Conservation (phyloP, 139 green algal genomes). For the Chlamydomonas urium region DNA sequence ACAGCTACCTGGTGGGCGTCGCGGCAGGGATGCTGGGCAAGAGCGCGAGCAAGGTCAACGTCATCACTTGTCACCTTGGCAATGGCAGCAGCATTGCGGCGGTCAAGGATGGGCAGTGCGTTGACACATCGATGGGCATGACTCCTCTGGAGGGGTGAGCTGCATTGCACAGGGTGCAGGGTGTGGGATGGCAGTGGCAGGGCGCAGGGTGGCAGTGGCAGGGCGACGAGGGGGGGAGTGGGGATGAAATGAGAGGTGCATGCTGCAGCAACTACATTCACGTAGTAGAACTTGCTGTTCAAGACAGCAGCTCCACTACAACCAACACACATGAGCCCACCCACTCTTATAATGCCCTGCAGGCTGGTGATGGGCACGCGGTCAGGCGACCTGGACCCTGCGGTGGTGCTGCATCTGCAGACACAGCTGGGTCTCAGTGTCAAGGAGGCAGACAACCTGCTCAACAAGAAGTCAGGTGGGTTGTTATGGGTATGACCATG, state of each 20-base stretch:
- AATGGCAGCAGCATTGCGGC: slow-evolving; percentile 72
- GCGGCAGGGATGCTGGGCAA: slow-evolving; percentile 58
- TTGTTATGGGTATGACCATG: no score
- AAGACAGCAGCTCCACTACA: no score
- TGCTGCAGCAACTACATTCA: no score
- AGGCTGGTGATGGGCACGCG: slow-evolving; percentile 68
- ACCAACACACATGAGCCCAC: neutral
- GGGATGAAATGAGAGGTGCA: no score
- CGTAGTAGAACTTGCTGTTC: no score
- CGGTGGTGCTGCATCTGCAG: slow-evolving; percentile 50
- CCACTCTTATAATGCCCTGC: neutral
- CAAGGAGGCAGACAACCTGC: slow-evolving; percentile 43
- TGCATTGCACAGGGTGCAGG: no score
- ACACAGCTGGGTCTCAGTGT: slow-evolving; percentile 28
- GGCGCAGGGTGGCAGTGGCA: no score
- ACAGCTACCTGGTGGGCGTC: slow-evolving; percentile 69
- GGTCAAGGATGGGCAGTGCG: slow-evolving; percentile 59
- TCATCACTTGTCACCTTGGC: slow-evolving; percentile 78
- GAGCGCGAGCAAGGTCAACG: slow-evolving; percentile 54
- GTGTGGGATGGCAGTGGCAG: no score
- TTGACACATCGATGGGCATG: slow-evolving; percentile 83
- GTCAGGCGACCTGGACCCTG: slow-evolving; percentile 74
- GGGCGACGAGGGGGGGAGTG: no score
- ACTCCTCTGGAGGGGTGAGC: slow-evolving; percentile 72
- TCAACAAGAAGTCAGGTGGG: slow-evolving; percentile 81